Evolutionary conservation across 768 basidiomycete species (phyloP), one percentile per base, ranked within the genome.

Genomic region (Nidula microcarpa): DNA sequence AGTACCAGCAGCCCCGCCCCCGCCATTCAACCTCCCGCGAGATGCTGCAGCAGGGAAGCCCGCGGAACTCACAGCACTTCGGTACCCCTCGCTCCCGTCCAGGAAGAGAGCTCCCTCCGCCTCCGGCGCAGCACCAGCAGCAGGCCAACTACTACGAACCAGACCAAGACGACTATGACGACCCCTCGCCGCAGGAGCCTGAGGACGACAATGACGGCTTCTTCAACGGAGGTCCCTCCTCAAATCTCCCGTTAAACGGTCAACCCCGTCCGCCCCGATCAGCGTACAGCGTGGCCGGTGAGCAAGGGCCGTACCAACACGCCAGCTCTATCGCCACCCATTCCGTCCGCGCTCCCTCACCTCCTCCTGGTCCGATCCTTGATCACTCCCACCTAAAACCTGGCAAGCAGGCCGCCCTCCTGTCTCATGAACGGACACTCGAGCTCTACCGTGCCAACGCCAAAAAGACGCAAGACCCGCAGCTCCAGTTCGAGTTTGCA

Each of bases 381-480:
- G 91, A 94, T 75, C 91, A 93, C 60, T 92, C 94, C 39, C 94
- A 98, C 70, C 83, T 97, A 39, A 85, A 89, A 10, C 94, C 94
- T 14, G 97, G 97, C 33, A 91, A 89, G 46, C 86, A 94, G 60
- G 97, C 95, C 3, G 85, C 94, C 5, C 83, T 98, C 10, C 86
- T 98, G 59, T 94, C 93, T 0, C 91, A 98, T 68, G 94, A 95
- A 70, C 91, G 91, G 54, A 98, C 97, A 2, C 85, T 99, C 55
- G 94, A 98, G 69, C 85, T 97, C 56, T 99, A 99, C 75, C 90
- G 97, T 46, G 85, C 88, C 43, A 99, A 99, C 69, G 97, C 96
- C 33, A 97, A 96, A 75, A 98, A 98, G 74, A 97, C 95, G 0
- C 94, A 97, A 73, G 94, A 98, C 68, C 95, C 96, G 0, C 93